Evolutionary conservation across 2,329 filamentous ascomycete genomes (phyloP).

Genomic region (Coniochaeta sp.): DNA sequence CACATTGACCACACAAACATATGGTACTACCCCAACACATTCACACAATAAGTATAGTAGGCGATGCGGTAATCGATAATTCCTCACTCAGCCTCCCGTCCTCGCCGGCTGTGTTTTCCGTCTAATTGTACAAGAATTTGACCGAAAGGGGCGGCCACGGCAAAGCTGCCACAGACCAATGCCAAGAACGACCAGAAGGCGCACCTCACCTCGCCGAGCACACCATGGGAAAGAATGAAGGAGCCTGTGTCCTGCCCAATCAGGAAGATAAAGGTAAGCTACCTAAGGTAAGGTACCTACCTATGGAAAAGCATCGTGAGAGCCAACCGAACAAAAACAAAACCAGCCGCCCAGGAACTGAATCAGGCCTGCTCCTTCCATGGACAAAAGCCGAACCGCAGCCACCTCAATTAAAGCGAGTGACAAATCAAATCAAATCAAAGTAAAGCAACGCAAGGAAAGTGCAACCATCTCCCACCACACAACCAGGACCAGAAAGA

Average conservation of each 20-base stretch:
- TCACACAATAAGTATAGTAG: too few relatives aligned
- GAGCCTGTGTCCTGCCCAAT: background rate
- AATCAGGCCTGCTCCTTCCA: background rate
- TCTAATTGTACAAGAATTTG: background rate
- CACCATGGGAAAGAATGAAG: background rate
- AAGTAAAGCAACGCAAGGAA: background rate
- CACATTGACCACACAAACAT: too few relatives aligned
- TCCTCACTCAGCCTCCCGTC: too few relatives aligned
- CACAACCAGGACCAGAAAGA: background rate
- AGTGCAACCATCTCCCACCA: background rate
- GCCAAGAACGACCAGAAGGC: background rate
- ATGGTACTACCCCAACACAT: too few relatives aligned
- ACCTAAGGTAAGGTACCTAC: too few relatives aligned
- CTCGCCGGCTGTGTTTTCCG: background rate
- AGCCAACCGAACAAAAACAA: background rate
- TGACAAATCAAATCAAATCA: too few relatives aligned
- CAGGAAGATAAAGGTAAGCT: too few relatives aligned
- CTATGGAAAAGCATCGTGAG: background rate
- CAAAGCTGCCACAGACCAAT: background rate
- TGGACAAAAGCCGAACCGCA: background rate
- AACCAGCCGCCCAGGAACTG: background rate
- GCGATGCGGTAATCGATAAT: too few relatives aligned
- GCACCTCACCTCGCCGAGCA: background rate
- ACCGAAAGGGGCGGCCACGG: background rate
- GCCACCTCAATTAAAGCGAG: background rate